These are phyloP conservation scores for Nigrospora osmanthi DNA, from an alignment of 2,329 filamentous ascomycete genomes.

Conservation along the genomic window DNA sequence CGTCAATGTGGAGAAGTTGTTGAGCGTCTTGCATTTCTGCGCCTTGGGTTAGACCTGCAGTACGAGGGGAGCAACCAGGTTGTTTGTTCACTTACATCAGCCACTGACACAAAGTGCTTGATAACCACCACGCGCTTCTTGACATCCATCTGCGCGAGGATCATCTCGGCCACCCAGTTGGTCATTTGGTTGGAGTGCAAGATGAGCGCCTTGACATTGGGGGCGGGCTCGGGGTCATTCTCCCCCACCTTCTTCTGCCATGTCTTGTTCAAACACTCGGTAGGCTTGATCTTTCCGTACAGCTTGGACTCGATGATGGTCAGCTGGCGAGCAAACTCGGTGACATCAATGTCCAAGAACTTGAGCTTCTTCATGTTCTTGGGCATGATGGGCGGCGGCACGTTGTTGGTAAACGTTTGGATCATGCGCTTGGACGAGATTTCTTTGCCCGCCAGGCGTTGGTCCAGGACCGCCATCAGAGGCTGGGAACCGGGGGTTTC, in stretches of 20 bases:
- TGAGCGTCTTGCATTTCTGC: constrained; percentile 85
- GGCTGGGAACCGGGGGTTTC: constrained; percentile 84
- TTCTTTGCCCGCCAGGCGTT: constrained; percentile 82
- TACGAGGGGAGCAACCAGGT: not conserved
- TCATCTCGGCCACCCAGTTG: constrained; percentile 99
- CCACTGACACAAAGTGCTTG: constrained; percentile 94
- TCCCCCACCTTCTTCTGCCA: constrained; percentile 94
- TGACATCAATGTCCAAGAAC: constrained; percentile 92
- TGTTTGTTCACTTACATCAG: constrained; percentile 63
- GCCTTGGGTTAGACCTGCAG: constrained; percentile 14
- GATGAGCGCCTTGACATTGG: constrained; percentile 94
- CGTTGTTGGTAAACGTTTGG: constrained; percentile 74
- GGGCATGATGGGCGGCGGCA: constrained; percentile 82
- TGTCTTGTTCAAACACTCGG: constrained; percentile 95
- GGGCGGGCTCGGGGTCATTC: constrained; percentile 75
- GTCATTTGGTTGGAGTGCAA: constrained; percentile 97
- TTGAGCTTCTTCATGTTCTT: constrained; percentile 99
- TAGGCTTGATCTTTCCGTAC: constrained; percentile 92
- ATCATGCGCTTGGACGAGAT: constrained; percentile 79
- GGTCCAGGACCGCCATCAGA: constrained; percentile 79
- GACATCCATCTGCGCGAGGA: constrained; percentile 85
- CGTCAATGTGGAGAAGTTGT: constrained; percentile 96
- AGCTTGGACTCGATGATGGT: constrained; percentile 94
- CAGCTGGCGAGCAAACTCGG: constrained; percentile 93
- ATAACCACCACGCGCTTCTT: constrained; percentile 96